A percentile compares a stretch with the other conserved stretches of the same genome.
phyloP scores from a whole-genome alignment of 108 stramenopile species.

The Conticribra weissflogii region DNA sequence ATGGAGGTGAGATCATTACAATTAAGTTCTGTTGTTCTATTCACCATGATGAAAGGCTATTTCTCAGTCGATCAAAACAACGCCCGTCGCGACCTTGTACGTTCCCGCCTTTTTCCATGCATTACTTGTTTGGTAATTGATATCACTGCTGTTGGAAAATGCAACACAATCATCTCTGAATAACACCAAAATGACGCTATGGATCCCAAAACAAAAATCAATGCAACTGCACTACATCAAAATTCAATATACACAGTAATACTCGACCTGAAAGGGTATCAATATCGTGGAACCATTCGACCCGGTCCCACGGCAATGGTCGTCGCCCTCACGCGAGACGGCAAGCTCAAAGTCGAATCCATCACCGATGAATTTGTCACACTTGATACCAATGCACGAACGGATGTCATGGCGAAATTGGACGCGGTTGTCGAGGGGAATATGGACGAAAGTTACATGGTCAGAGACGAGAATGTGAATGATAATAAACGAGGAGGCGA shows the following conservation, averaged over 20 bases:
- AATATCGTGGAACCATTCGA: constrained; percentile 73
- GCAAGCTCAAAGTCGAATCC: constrained; percentile 63
- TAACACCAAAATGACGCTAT: no score
- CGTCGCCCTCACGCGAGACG: constrained; percentile 46
- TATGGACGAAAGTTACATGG: constrained; percentile 59
- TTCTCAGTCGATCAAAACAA: no score
- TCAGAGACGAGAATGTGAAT: constrained; percentile 62
- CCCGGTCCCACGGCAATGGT: constrained; percentile 82
- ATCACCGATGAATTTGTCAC: constrained; percentile 82
- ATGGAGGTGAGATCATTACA: constrained; percentile 42
- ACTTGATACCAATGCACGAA: constrained; percentile 48
- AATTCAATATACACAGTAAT: constrained; percentile 41
- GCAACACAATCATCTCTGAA: no score
- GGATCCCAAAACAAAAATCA: no score
- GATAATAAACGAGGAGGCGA: constrained; percentile 1
- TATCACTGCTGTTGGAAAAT: no score
- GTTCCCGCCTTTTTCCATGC: no score
- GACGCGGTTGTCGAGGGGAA: constrained; percentile 68
- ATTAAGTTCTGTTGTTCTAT: no score
- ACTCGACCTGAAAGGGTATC: constrained; percentile 79
- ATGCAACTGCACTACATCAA: not conserved
- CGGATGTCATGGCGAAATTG: constrained; percentile 71
- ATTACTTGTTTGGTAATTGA: no score
- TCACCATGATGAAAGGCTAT: no score
- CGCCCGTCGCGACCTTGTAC: no score